These are phyloP conservation scores for Jackrogersella multiformis DNA, from an alignment of 495 filamentous ascomycete genomes.

Conservation along the genomic window DNA sequence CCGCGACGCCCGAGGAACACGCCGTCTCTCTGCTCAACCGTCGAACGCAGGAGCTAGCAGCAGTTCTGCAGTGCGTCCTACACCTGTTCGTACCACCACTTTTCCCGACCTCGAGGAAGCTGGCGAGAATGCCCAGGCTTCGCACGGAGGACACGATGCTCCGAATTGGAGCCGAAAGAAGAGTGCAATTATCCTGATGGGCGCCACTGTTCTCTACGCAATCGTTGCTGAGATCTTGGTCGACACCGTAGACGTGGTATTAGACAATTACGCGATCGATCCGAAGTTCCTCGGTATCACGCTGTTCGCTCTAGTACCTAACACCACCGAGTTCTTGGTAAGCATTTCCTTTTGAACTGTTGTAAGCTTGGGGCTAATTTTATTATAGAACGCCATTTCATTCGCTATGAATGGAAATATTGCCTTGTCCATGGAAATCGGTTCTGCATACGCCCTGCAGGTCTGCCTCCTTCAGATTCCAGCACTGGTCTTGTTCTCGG, in stretches of 20 bases:
- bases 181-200: constrained; percentile 86
- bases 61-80: constrained; percentile 43
- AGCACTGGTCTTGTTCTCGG: constrained; percentile 90
- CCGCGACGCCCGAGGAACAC: constrained; percentile 67
- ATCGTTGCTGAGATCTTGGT: constrained; percentile 97
- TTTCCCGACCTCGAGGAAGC: constrained; percentile 54
- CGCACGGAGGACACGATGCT: constrained; percentile 89
- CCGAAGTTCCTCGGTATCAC: constrained; percentile 99
- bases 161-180: constrained; percentile 96
- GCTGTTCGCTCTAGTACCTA: constrained; percentile 94
- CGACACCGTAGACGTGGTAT: constrained; percentile 92
- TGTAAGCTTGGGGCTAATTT: constrained; percentile 46
- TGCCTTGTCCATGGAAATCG: constrained; percentile 98
- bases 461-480: constrained; percentile 98
- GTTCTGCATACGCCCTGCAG: constrained; percentile 95
- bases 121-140: constrained; percentile 56
- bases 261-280: constrained; percentile 88
- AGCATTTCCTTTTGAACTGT: constrained; percentile 38
- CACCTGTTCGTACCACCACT: constrained; percentile 50
- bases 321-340: constrained; percentile 98
- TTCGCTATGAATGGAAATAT: constrained; percentile 99
- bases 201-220: constrained; percentile 91
- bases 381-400: constrained; percentile 88
- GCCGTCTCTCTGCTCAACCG: constrained; percentile 40
- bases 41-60: constrained; percentile 40